Evolutionary conservation across 2,329 filamentous ascomycete genomes (phyloP).

Genomic region (Fusarium cyanostomum): DNA sequence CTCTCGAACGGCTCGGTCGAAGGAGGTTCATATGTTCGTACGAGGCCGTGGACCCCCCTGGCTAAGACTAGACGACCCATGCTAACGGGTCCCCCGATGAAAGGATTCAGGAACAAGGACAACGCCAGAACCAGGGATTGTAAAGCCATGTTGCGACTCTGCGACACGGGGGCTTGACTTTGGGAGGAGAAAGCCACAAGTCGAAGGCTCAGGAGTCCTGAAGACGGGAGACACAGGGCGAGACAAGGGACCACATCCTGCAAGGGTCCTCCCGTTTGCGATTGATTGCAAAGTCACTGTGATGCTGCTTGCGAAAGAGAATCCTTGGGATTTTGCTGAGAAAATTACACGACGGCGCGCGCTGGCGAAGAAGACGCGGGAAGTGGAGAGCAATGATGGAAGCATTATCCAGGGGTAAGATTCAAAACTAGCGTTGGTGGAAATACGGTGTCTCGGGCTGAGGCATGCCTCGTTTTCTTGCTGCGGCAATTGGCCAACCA

Average conservation of each 20-base stretch:
- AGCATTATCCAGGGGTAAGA: constrained; percentile 34
- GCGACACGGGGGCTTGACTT: constrained; percentile 12
- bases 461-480: constrained; percentile 17
- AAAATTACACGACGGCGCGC: constrained; percentile 23
- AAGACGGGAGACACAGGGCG: not conserved
- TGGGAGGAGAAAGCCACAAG: not conserved
- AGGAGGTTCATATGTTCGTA: constrained; percentile 23
- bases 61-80: constrained; percentile 22
- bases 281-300: not conserved
- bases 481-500: constrained; percentile 19
- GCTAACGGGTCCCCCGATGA: constrained; percentile 26
- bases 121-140: constrained; percentile 9
- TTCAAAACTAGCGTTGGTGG: constrained; percentile 9
- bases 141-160: constrained; percentile 15
- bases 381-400: constrained; percentile 23
- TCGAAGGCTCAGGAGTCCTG: not conserved
- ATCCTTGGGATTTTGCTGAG: constrained; percentile 1
- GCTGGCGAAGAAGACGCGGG: constrained; percentile 26
- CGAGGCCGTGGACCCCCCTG: constrained; percentile 27
- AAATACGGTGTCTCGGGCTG: constrained; percentile 27
- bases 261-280: constrained; percentile 10
- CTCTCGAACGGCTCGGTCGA: constrained; percentile 25
- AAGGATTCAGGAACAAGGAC: constrained; percentile 15
- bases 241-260: constrained; percentile 2
- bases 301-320: constrained; percentile 16